phyloP scores from a whole-genome alignment of 768 basidiomycete genomes.

The Cytidiella melzeri region DNA sequence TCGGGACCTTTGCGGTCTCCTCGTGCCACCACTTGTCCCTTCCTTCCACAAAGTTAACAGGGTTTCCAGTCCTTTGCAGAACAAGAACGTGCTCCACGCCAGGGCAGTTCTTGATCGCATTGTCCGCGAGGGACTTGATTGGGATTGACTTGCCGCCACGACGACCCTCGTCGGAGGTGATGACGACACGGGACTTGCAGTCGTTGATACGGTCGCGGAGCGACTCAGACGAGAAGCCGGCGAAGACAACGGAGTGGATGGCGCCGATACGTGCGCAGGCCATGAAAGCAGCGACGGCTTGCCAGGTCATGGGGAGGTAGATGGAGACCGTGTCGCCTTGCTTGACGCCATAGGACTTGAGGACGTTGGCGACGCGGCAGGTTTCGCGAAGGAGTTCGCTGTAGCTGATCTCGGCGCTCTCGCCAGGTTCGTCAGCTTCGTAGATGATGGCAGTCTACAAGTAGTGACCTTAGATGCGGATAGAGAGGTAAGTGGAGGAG shows the following conservation, averaged over 20 bases:
- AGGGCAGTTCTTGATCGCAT: constrained; percentile 81
- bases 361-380: constrained; percentile 83
- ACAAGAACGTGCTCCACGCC: constrained; percentile 88
- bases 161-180: constrained; percentile 92
- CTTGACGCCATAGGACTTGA: constrained; percentile 83
- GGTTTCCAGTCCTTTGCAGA: constrained; percentile 77
- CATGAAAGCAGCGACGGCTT: constrained; percentile 93
- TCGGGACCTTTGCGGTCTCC: constrained; percentile 78
- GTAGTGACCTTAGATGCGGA: background rate
- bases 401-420: constrained; percentile 73
- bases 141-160: constrained; percentile 94
- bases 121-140: constrained; percentile 89
- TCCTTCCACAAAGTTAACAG: constrained; percentile 77
- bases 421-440: constrained; percentile 91
- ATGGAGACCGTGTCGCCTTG: constrained; percentile 92
- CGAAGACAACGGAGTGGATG: constrained; percentile 95
- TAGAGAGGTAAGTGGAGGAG: background rate
- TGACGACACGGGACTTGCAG: constrained; percentile 84
- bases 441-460: constrained; percentile 90
- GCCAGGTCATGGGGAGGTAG: constrained; percentile 94
- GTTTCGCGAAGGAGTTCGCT: constrained; percentile 87
- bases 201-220: constrained; percentile 92
- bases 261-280: constrained; percentile 97
- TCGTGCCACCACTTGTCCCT: constrained; percentile 98
- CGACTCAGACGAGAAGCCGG: constrained; percentile 93